These are phyloP conservation scores for Cantharellus anzutake DNA, from an alignment of 768 basidiomycete species.

Conservation along the genomic window DNA sequence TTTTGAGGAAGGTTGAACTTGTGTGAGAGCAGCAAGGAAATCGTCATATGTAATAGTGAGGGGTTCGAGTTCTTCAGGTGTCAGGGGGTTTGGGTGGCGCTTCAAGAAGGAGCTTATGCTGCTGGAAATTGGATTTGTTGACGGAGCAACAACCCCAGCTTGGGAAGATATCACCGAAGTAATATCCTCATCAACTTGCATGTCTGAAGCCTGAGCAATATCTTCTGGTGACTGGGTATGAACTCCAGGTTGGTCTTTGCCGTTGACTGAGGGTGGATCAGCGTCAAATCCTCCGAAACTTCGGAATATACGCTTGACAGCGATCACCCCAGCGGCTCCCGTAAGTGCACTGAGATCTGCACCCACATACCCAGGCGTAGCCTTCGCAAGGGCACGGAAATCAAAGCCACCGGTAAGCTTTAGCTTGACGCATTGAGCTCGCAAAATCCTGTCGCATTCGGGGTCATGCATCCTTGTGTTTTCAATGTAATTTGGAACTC, in stretches of 20 bases:
- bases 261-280: constrained; percentile 16
- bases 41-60: constrained; percentile 67
- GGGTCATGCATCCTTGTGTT: too few species aligned
- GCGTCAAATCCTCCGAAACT: constrained; percentile 30
- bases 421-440: constrained; percentile 67
- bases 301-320: constrained; percentile 90
- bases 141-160: constrained; percentile 14
- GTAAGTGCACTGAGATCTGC: constrained; percentile 84
- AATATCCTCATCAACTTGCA: constrained; percentile 1
- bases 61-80: constrained; percentile 55
- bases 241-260: background rate
- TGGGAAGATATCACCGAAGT: constrained; percentile 1
- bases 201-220: background rate
- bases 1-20: constrained; percentile 90
- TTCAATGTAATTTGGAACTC: constrained; percentile 13
- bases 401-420: constrained; percentile 78
- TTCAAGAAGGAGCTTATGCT: constrained; percentile 84
- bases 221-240: background rate
- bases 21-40: constrained; percentile 61
- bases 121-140: constrained; percentile 24
- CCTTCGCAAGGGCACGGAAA: constrained; percentile 67
- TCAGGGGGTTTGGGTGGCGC: constrained; percentile 67
- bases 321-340: constrained; percentile 85
- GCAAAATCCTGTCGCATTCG: constrained; percentile 48
- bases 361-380: constrained; percentile 93